These are phyloP conservation scores for Microsporum canis DNA, from an alignment of 2,329 filamentous ascomycete species.

Conservation along the genomic window DNA sequence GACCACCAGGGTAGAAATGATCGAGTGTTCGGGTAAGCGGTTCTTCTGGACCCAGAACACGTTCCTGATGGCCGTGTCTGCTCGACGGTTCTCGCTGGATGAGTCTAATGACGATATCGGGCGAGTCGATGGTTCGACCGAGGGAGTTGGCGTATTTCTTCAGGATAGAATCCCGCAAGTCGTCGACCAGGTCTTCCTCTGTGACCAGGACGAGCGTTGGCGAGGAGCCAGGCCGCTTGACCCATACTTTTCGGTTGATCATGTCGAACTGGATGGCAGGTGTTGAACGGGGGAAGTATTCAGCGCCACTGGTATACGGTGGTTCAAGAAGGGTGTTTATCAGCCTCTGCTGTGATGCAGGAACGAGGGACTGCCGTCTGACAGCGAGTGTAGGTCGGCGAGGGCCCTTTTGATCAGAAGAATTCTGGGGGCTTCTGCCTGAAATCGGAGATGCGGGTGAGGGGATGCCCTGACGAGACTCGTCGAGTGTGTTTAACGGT, in stretches of 20 bases:
- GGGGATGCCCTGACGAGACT: neutral
- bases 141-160: slow-evolving; percentile 90
- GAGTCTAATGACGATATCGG: slow-evolving; percentile 74
- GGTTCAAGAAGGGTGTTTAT: slow-evolving; percentile 27
- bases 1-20: slow-evolving; percentile 72
- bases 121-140: slow-evolving; percentile 77
- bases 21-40: slow-evolving; percentile 67
- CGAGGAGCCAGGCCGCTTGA: slow-evolving; percentile 73
- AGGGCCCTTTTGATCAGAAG: slow-evolving; percentile 13
- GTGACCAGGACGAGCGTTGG: slow-evolving; percentile 75
- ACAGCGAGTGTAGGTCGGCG: slow-evolving; percentile 25
- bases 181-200: slow-evolving; percentile 86
- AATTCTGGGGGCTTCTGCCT: slow-evolving; percentile 11
- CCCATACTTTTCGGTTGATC: slow-evolving; percentile 70
- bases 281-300: slow-evolving; percentile 14
- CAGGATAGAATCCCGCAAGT: slow-evolving; percentile 83
- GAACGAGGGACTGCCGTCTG: slow-evolving; percentile 32
- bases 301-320: slow-evolving; percentile 17
- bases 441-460: slow-evolving; percentile 8
- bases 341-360: slow-evolving; percentile 29
- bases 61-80: slow-evolving; percentile 44
- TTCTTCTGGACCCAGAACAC: slow-evolving; percentile 74
- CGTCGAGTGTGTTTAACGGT: slow-evolving; percentile 9
- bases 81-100: slow-evolving; percentile 50
- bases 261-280: slow-evolving; percentile 22